phyloP scores from a whole-genome alignment of 2,329 filamentous ascomycete genomes.

The Phoma sp. region DNA sequence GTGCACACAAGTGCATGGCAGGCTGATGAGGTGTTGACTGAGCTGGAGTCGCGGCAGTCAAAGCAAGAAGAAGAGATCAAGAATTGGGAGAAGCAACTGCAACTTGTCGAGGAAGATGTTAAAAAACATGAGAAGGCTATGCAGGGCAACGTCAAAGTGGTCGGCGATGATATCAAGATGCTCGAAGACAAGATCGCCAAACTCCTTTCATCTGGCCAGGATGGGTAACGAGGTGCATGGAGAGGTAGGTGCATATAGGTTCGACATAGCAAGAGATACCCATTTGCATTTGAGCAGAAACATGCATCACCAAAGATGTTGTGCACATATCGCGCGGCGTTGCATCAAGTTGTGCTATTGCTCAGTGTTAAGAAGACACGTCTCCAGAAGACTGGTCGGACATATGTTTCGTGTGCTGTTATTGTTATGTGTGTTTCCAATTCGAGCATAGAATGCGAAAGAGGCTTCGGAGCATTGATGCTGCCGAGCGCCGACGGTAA shows the following conservation, averaged over 20 bases:
- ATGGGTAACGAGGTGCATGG: conserved; percentile 3
- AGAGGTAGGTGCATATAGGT: not conserved
- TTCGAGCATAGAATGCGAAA: conserved; percentile 2
- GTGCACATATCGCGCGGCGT: not conserved
- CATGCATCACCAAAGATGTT: not conserved
- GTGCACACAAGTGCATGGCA: conserved; percentile 88
- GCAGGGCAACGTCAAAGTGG: conserved; percentile 79
- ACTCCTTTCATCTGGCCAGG: conserved; percentile 21
- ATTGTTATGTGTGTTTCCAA: conserved; percentile 2
- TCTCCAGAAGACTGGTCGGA: not conserved
- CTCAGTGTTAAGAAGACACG: conserved; percentile 1
- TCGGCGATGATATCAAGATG: conserved; percentile 87
- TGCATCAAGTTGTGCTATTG: not conserved
- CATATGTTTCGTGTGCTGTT: not conserved
- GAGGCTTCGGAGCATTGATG: conserved; percentile 1
- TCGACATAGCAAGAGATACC: conserved; percentile 9
- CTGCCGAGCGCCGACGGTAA: not conserved
- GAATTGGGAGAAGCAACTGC: conserved; percentile 82
- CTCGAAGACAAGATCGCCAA: conserved; percentile 76
- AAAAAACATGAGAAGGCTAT: conserved; percentile 72
- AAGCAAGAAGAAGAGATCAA: conserved; percentile 85
- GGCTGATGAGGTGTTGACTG: conserved; percentile 77
- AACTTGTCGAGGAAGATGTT: conserved; percentile 78
- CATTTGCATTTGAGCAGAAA: conserved; percentile 10
- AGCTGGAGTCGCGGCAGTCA: conserved; percentile 77